Evolutionary conservation across 1,284 basidiomycete species (phyloP), one percentile per base, ranked within the genome.

Genomic region (Apiotrichum laibachii): DNA sequence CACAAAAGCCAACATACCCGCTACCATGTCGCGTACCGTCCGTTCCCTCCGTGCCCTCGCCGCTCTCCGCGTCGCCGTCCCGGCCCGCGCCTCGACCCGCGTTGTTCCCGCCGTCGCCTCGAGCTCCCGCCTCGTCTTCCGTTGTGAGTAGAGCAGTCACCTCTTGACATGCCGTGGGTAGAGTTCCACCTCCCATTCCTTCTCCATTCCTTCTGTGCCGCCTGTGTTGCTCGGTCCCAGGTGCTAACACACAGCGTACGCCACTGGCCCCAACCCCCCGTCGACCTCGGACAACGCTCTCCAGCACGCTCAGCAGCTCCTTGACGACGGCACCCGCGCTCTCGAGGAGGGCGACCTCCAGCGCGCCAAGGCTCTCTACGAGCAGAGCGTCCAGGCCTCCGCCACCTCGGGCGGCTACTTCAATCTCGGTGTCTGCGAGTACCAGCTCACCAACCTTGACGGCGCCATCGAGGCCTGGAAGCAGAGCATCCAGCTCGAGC

Each of bases 281-380:
- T 86, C 87, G 26, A 81, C 89, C 19, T 83, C 85, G 43, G 92
- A 97, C 78, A 92, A 92, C 26, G 86, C 89, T 52, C 87, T 93
- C 63, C 81, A 82, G 19, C 90, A 92, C 77, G 90, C 92, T 0
- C 81, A 90, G 72, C 82, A 85, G 53, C 88, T 88, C 61, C 82
- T 96, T 18, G 92, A 96, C 75, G 84, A 88, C 69, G 93, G 93
- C 46, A 95, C 92, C 2, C 82, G 85, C 63, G 88, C 88, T 68
- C 83, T 97, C 40, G 93, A 96, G 77, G 88, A 91, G 65, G 93
- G 93, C 19, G 92, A 96, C 69, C 83, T 96, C 5, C 81, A 88
- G 63, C 85, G 82, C 43, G 93, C 93, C 40, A 89, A 88, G 75
- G 81, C 79, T 42, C 80, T 89, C 26, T 96, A 96, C 78, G 80